Percentiles rank a stretch among this genome's conserved stretches.
Conservation (phyloP, 2,329 filamentous ascomycete species). For the Calcarisporium arbuscula region DNA sequence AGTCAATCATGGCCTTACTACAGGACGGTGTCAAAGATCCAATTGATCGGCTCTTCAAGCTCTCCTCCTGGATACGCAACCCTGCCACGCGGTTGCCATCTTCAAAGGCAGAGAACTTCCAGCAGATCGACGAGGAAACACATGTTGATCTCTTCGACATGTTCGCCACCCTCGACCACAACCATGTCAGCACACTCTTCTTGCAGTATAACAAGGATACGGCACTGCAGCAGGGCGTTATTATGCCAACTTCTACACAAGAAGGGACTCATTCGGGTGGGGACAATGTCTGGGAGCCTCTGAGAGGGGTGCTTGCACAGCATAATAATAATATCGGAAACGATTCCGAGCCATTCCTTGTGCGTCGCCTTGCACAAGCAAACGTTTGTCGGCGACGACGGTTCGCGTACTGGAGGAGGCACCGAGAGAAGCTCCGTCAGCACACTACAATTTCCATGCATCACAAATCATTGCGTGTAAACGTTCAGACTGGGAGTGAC, state of each 20-base stretch:
- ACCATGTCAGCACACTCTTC: constrained; percentile 6
- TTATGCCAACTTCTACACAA: neutral
- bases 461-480: too few species aligned
- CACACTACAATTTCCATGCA: neutral
- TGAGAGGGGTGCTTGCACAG: neutral
- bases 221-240: neutral
- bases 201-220: constrained; percentile 5
- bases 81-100: constrained; percentile 3
- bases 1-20: constrained; percentile 3
- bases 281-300: constrained; percentile 5
- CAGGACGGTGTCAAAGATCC: constrained; percentile 4
- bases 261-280: neutral
- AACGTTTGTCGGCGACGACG: constrained; percentile 4
- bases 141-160: constrained; percentile 1
- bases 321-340: neutral
- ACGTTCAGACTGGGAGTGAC: too few species aligned
- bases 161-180: neutral
- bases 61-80: constrained; percentile 6
- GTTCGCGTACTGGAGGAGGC: constrained; percentile 7
- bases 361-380: constrained; percentile 3
- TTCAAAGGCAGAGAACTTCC: constrained; percentile 3
- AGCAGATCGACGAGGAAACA: constrained; percentile 2
- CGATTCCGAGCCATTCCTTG: constrained; percentile 1
- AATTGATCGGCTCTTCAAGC: constrained; percentile 6
- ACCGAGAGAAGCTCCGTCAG: constrained; percentile 3